phyloP scores from a whole-genome alignment of 805 yeast genomes.

The Torulaspora microellipsoides region DNA sequence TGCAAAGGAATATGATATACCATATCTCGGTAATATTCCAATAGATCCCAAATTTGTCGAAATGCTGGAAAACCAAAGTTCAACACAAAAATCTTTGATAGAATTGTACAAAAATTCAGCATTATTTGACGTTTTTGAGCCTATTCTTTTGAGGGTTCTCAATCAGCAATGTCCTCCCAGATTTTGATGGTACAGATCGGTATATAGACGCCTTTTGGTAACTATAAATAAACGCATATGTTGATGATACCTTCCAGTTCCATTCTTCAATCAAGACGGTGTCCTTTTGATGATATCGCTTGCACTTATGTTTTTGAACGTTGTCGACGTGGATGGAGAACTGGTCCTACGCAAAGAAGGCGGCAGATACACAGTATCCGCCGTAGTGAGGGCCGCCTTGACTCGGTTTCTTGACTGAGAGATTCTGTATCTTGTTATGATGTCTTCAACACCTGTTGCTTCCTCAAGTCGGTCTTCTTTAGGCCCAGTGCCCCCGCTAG shows the following conservation, averaged over 20 bases:
- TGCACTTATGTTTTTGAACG: constrained; percentile 17
- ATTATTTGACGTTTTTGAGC: constrained; percentile 40
- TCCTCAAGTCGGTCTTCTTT: background rate
- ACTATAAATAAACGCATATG: too few relatives aligned
- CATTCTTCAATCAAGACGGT: background rate
- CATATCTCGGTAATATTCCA: constrained; percentile 83
- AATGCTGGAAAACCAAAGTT: constrained; percentile 60
- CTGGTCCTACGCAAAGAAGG: constrained; percentile 11
- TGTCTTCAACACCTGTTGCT: background rate
- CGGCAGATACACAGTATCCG: constrained; percentile 6
- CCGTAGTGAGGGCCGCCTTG: background rate
- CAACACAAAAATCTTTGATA: constrained; percentile 30
- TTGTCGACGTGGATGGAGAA: constrained; percentile 16
- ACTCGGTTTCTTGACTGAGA: constrained; percentile 1
- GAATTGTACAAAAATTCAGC: constrained; percentile 36
- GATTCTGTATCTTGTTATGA: background rate
- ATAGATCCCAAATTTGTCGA: constrained; percentile 90
- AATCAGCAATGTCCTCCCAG: constrained; percentile 28
- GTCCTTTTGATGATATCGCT: constrained; percentile 6
- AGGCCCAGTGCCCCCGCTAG: background rate
- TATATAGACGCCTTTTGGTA: too few relatives aligned
- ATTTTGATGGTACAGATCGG: background rate
- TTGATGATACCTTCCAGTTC: too few relatives aligned
- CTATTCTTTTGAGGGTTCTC: constrained; percentile 41
- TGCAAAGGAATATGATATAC: constrained; percentile 56